Base-by-base conservation (phyloP, 2,329 filamentous ascomycete species). In the Fusarium anguioides region DNA sequence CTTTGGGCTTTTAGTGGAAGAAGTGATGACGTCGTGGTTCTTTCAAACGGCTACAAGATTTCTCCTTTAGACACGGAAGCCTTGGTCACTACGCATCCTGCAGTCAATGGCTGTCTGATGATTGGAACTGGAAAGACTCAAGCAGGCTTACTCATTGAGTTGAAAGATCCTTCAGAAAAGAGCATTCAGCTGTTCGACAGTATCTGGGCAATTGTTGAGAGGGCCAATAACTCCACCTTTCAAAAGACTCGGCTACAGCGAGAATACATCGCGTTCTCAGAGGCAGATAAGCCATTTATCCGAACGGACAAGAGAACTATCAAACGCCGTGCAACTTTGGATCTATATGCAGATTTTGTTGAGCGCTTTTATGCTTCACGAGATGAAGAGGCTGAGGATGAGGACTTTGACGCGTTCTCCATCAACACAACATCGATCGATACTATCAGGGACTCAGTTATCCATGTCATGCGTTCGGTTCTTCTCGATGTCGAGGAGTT, bases 11-110 rank as follows among this genome's bases (percentile, higher is more conserved):
- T 72, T 14, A 73, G 70, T 8, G 75, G 75, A 1, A 44, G 75
- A 42, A 76, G 59, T 20, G 75, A 77, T 27, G 75, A 77, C 41
- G 52, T 77, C 0, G 60, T 77, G 1, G 74, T 76, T 0, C 55
- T 77, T 1, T 75, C 73, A 1, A 76, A 77, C 23, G 75, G 75
- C 0, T 74, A 77, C 51, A 77, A 77, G 63, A 72, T 77, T 6
- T 71, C 70, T 0, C 74, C 75, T 3, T 35, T 77, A 10, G 75
- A 75, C 11, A 75, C 72, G 0, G 75, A 77, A 39, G 71, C 73
- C 1, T 62, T 71, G 4, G 59, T 76, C 3, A 66, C 68, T 0
- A 71, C 74, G 0, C 74, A 76, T 31, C 70, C 66, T 3, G 68
- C 63, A 10, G 68, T 76, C 26, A 52, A 66, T 1, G 74, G 74